Conservation (phyloP, 257 asterid genomes). For the Petunia axillaris region DNA sequence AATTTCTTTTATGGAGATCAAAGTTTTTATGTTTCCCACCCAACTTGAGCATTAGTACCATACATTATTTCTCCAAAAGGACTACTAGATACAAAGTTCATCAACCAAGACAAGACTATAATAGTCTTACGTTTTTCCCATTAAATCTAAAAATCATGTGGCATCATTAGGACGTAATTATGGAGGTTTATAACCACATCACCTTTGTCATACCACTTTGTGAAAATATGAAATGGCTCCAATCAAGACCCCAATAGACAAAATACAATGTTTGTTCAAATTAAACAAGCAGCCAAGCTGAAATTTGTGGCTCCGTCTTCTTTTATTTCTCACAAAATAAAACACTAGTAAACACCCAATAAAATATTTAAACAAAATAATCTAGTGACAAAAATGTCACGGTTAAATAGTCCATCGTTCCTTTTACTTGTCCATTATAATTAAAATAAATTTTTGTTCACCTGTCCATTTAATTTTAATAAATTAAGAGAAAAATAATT, state of each 20-base stretch:
- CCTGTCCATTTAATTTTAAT: no score
- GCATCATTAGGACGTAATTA: constrained; percentile 21
- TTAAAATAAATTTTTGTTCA: no score
- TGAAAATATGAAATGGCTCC: constrained; percentile 12
- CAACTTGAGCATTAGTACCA: no score
- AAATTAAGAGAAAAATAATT: no score
- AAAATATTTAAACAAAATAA: not conserved
- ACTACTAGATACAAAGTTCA: no score
- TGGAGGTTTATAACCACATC: not conserved
- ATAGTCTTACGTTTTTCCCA: no score
- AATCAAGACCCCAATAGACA: not conserved
- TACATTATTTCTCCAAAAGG: no score
- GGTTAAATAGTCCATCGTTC: not conserved
- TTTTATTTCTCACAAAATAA: not conserved
- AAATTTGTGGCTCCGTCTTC: constrained; percentile 6
- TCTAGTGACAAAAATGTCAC: not conserved
- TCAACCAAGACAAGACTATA: no score
- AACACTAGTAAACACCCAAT: not conserved
- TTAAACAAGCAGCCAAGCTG: not conserved
- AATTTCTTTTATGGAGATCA: no score
- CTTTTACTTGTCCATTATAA: no score
- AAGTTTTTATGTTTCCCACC: no score
- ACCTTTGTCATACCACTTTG: constrained; percentile 10
- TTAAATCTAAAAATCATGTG: not conserved
- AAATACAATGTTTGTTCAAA: not conserved